Percentiles rank a stretch among this genome's conserved stretches.
These are phyloP conservation scores for Phoma sp. DNA, from an alignment of 2,329 filamentous ascomycete species.

Conservation along the genomic window DNA sequence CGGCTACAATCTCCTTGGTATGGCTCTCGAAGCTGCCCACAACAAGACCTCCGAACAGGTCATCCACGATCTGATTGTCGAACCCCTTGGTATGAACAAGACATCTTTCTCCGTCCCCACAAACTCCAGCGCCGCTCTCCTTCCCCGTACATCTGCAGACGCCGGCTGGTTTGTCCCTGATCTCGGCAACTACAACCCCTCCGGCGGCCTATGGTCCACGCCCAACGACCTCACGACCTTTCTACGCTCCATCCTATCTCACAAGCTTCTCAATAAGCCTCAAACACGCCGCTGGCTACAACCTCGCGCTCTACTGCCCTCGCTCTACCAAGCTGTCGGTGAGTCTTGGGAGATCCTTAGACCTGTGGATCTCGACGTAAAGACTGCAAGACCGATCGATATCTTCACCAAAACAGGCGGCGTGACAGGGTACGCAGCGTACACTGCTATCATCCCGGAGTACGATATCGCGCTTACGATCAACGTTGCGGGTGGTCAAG, in stretches of 20 bases:
- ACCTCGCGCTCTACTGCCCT: constrained; percentile 26
- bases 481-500: constrained; percentile 26
- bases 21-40: constrained; percentile 29
- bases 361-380: constrained; percentile 22
- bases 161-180: constrained; percentile 27
- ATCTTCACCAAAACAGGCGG: constrained; percentile 36
- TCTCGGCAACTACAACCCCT: constrained; percentile 36
- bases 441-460: constrained; percentile 31
- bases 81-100: constrained; percentile 24
- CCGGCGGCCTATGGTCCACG: constrained; percentile 37
- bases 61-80: constrained; percentile 30
- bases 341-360: constrained; percentile 40
- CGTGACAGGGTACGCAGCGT: constrained; percentile 30
- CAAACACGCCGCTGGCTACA: constrained; percentile 33
- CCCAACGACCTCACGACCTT: constrained; percentile 29
- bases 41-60: constrained; percentile 27
- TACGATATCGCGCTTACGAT: constrained; percentile 33
- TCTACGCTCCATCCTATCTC: constrained; percentile 25
- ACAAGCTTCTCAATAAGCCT: constrained; percentile 22
- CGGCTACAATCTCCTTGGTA: constrained; percentile 32
- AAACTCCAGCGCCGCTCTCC: constrained; percentile 19
- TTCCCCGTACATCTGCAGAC: constrained; percentile 23
- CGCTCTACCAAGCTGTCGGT: constrained; percentile 31
- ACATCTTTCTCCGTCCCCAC: constrained; percentile 25
- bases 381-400: constrained; percentile 28